phyloP scores from a whole-genome alignment of 2,329 filamentous ascomycete genomes.

The Microcera coccophila region DNA sequence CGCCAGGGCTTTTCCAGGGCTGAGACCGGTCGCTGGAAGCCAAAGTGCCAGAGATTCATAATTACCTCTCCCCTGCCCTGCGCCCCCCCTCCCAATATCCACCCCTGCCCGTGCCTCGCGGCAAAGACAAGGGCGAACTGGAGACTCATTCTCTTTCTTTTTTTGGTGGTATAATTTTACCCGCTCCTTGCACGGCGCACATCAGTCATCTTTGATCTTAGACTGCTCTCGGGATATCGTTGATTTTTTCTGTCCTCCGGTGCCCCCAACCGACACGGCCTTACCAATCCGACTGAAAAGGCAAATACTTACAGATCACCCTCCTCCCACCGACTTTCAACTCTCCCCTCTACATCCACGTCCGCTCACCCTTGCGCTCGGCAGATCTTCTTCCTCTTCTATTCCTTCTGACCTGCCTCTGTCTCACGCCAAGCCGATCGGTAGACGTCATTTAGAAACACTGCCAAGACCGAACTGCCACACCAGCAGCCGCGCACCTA shows the following conservation, averaged over 20 bases:
- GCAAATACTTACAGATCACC: not conserved
- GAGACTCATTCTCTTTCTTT: too few species aligned
- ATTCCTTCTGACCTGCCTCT: not conserved
- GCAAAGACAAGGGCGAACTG: not conserved
- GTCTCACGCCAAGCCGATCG: not conserved
- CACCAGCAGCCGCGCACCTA: not conserved
- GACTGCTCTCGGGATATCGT: not conserved
- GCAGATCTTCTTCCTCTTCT: not conserved
- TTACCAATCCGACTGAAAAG: not conserved
- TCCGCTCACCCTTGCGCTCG: not conserved
- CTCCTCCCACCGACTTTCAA: not conserved
- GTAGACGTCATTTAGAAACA: not conserved
- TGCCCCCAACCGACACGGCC: not conserved
- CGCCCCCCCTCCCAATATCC: not conserved
- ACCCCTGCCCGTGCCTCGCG: not conserved
- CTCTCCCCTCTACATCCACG: not conserved
- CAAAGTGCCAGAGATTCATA: not conserved
- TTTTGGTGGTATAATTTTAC: not conserved
- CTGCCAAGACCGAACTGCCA: not conserved
- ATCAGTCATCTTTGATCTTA: not conserved
- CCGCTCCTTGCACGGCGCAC: not conserved
- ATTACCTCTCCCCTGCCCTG: not conserved
- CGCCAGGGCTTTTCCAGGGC: constrained; percentile 10
- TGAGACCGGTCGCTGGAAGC: too few species aligned
- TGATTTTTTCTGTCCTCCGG: not conserved